phyloP scores from a whole-genome alignment of 2,329 filamentous ascomycete genomes.

The Ophiobolus disseminans region DNA sequence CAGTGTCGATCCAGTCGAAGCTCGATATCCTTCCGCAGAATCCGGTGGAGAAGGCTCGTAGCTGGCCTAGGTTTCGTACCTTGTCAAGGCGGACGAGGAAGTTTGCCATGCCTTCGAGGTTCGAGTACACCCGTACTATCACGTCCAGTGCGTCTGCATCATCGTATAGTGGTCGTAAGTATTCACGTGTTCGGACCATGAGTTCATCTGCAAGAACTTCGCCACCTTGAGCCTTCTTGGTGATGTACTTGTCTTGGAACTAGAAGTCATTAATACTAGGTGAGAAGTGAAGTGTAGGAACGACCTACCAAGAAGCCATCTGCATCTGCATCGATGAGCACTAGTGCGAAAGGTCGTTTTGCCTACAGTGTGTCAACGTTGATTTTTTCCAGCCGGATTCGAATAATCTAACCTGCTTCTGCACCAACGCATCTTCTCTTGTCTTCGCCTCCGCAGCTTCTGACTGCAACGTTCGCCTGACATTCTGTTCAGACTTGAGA shows the following conservation, averaged over 20 bases:
- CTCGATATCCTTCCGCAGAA: conserved; percentile 47
- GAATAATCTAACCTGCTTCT: conserved; percentile 33
- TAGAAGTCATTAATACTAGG: conserved; percentile 12
- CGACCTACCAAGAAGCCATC: conserved; percentile 44
- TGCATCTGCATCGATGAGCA: conserved; percentile 48
- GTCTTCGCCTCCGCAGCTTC: conserved; percentile 42
- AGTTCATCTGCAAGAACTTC: conserved; percentile 46
- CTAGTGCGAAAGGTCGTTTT: conserved; percentile 44
- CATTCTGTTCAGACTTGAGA: conserved; percentile 48
- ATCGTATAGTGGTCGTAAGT: conserved; percentile 43
- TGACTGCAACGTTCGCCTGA: conserved; percentile 44
- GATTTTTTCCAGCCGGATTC: background rate
- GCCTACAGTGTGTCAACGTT: conserved; percentile 29
- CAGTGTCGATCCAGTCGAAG: conserved; percentile 48
- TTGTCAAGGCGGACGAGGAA: conserved; percentile 45
- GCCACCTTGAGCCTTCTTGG: conserved; percentile 44
- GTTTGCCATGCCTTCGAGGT: conserved; percentile 48
- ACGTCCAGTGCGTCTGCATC: conserved; percentile 46
- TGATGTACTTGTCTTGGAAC: conserved; percentile 49
- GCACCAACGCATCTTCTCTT: conserved; percentile 38
- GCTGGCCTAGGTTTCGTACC: conserved; percentile 44
- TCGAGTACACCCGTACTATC: conserved; percentile 45
- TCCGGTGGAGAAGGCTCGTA: conserved; percentile 45
- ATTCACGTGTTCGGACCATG: conserved; percentile 42
- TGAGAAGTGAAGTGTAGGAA: background rate